phyloP scores from a whole-genome alignment of 805 yeast species.

The Torulaspora indica region DNA sequence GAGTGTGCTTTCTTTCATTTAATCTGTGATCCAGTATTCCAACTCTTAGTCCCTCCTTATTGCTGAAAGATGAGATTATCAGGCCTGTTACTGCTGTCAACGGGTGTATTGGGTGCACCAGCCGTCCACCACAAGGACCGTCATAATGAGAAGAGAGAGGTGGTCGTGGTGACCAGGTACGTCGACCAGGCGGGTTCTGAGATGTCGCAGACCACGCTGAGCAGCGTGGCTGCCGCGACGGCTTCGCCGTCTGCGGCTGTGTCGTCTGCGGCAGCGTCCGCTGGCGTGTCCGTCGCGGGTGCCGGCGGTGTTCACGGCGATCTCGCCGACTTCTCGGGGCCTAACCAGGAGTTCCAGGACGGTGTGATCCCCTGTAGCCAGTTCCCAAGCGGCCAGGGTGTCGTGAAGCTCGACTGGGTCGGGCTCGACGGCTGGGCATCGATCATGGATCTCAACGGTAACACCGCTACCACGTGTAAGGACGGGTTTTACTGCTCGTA shows the following conservation, averaged over 20 bases:
- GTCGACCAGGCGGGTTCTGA: conserved; percentile 32
- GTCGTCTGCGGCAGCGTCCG: too few species aligned
- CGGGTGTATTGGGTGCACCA: conserved; percentile 30
- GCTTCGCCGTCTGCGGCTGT: conserved; percentile 5
- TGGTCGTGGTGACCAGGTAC: conserved; percentile 34
- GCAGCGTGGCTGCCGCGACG: conserved; percentile 20
- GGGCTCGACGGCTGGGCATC: conserved; percentile 46
- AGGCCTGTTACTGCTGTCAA: conserved; percentile 21
- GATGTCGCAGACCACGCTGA: conserved; percentile 11
- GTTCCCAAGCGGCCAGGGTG: conserved; percentile 67
- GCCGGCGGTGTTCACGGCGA: conserved; percentile 48
- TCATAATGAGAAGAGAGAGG: conserved; percentile 31
- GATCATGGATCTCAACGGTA: conserved; percentile 61
- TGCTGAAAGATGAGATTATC: conserved; percentile 23
- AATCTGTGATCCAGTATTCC: conserved; percentile 1
- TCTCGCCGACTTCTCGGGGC: conserved; percentile 45
- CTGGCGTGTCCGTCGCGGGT: too few species aligned
- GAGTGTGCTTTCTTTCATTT: conserved; percentile 12
- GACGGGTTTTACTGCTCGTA: conserved; percentile 72
- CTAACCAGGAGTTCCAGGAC: conserved; percentile 54
- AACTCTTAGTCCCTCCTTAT: conserved; percentile 15
- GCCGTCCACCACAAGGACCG: conserved; percentile 26
- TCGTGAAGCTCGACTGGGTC: conserved; percentile 53
- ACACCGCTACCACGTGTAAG: conserved; percentile 54
- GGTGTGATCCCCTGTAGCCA: conserved; percentile 61